Conservation (phyloP, 2,329 filamentous ascomycete species). For the Penicillium sp. region DNA sequence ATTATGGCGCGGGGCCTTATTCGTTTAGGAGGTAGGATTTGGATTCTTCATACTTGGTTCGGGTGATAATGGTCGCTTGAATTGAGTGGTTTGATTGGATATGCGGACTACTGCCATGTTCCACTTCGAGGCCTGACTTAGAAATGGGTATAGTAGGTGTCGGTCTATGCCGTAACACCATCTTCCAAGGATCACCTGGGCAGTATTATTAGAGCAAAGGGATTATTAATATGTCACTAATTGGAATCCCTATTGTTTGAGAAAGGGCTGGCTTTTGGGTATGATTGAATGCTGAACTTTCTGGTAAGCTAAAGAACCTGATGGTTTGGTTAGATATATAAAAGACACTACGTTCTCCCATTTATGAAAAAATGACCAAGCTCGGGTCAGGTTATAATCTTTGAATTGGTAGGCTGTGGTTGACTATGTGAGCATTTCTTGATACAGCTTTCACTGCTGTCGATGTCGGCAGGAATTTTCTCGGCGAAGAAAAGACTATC, state of each 20-base stretch:
- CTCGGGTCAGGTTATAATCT: too few species aligned
- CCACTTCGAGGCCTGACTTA: background rate
- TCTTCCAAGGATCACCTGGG: background rate
- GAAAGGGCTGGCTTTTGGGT: too few species aligned
- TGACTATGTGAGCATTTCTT: too few species aligned
- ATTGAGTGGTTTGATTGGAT: background rate
- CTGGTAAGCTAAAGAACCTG: too few species aligned
- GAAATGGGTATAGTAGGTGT: background rate
- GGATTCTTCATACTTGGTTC: background rate
- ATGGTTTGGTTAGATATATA: too few species aligned
- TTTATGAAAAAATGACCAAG: too few species aligned
- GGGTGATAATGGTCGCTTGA: background rate
- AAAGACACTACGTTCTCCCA: too few species aligned
- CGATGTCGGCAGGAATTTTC: too few species aligned
- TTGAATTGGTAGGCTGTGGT: too few species aligned
- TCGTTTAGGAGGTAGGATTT: background rate
- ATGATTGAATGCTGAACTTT: too few species aligned
- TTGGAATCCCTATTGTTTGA: background rate
- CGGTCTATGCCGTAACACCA: background rate
- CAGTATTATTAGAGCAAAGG: background rate
- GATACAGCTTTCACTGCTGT: too few species aligned
- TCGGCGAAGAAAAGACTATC: too few species aligned
- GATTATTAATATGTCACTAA: accelerated
- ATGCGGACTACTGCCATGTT: background rate
- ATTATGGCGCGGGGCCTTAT: background rate